Evolutionary conservation across 352 stramenopile genomes (phyloP), one percentile per base, ranked within the genome.

Genomic region (Phytophthora meadii): DNA sequence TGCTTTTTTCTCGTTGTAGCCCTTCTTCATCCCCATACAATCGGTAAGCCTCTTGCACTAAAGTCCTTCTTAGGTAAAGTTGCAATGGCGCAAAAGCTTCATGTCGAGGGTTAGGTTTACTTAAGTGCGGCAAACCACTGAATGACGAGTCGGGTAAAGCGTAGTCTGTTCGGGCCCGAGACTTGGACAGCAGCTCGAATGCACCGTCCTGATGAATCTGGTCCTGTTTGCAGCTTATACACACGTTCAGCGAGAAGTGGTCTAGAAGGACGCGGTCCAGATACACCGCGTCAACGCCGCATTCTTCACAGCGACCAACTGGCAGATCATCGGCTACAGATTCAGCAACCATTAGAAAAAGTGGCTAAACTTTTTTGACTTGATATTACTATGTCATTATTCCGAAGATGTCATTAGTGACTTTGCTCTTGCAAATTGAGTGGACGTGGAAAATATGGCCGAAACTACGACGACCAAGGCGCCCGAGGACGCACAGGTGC

Each of bases 151-250:
- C 83, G 1, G 83, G 83, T 8, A 92, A 63, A 32, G 78, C 78
- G 47, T 79, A 92, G 34, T 90, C 83, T 17, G 36, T 40, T 51
- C 82, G 84, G 25, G 81, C 83, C 11, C 64, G 74, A 57, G 71
- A 79, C 60, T 90, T 92, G 37, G 81, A 68, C 49, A 92, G 61
- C 22, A 92, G 40, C 68, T 89, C 77, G 68, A 89, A 92, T 42
- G 66, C 55, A 11, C 83, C 79, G 39, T 72, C 54, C n/a, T 63
- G 71, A 24, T 88, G 60, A 22, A 77, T 88, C 37, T 61, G 55
- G 58, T 88, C 68, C 45, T 92, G 84, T 47, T 86, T 89, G 66
- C 84, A 92, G 2, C 49, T 64, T 36, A 89, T 27, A n/a, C 84
- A 92, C 52, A 92, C 81, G 4, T 48, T 51, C 32, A 92, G 47